A percentile compares a stretch with the other conserved stretches of the same genome.
Conservation (phyloP, 306 rosid species). For the Lotus japonicus region DNA sequence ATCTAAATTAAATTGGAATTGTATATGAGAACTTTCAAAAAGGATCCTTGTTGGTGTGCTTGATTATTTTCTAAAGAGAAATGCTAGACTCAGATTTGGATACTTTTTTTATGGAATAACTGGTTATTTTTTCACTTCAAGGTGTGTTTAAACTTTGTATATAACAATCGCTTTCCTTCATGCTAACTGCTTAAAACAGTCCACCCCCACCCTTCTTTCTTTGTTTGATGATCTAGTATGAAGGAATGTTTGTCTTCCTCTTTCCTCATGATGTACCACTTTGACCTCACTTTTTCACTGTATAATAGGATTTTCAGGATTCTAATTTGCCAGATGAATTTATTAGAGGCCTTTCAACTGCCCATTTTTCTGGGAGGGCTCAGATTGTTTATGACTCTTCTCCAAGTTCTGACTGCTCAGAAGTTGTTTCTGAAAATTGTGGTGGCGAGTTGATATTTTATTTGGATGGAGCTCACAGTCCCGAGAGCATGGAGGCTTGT, state of each 20-base stretch:
- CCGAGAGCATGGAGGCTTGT: conserved; percentile 76
- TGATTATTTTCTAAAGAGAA: conserved; percentile 32
- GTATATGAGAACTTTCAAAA: neutral
- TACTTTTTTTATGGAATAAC: neutral
- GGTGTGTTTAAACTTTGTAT: neutral
- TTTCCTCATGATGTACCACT: neutral
- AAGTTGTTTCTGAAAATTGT: conserved; percentile 26
- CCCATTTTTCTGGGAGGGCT: conserved; percentile 60
- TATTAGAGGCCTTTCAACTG: conserved; percentile 62
- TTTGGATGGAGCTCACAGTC: conserved; percentile 88
- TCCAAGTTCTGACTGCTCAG: conserved; percentile 19
- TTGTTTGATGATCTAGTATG: neutral
- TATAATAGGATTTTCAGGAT: conserved; percentile 26
- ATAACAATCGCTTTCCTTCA: neutral
- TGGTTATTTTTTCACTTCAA: neutral
- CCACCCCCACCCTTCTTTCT: neutral
- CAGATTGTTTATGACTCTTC: conserved; percentile 48
- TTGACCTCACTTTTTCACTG: neutral
- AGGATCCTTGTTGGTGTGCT: conserved; percentile 34
- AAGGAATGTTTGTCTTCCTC: neutral
- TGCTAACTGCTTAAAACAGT: neutral
- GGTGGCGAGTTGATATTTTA: conserved; percentile 60
- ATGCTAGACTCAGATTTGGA: neutral
- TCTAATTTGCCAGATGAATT: conserved; percentile 52
- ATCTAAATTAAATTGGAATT: neutral